These are phyloP conservation scores for Ascochyta clinopodiicola DNA, from an alignment of 2,329 filamentous ascomycete species.

Conservation along the genomic window DNA sequence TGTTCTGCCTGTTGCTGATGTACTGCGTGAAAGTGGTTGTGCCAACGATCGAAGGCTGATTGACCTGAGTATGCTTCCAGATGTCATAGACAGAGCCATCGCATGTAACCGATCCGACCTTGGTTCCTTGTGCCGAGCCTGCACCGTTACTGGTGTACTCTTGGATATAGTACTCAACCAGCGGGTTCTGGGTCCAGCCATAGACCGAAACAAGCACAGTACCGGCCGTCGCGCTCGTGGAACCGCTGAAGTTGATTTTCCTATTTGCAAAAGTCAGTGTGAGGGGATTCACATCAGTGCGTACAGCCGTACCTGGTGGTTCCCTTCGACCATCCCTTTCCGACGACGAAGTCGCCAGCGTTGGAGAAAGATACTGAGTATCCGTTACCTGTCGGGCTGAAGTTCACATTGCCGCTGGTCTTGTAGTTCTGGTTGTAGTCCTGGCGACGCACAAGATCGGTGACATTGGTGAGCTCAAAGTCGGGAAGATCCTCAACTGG, in stretches of 20 bases:
- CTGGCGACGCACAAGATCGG: conserved; percentile 32
- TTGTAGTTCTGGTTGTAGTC: conserved; percentile 47
- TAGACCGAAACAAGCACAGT: conserved; percentile 54
- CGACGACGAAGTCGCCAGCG: conserved; percentile 41
- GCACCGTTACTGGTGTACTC: conserved; percentile 56
- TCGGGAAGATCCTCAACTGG: conserved; percentile 32
- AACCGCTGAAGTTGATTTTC: conserved; percentile 39
- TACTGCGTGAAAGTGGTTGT: conserved; percentile 60
- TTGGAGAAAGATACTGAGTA: conserved; percentile 39
- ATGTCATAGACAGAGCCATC: conserved; percentile 42
- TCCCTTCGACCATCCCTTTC: conserved; percentile 42
- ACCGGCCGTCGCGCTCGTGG: conserved; percentile 29
- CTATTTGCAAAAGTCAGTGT: conserved; percentile 5
- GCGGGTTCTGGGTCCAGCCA: conserved; percentile 60
- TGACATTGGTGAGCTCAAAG: conserved; percentile 31
- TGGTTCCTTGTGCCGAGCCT: conserved; percentile 37
- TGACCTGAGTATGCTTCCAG: conserved; percentile 42
- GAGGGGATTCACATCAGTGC: neutral
- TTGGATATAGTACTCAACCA: conserved; percentile 59
- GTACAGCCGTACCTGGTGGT: conserved; percentile 27
- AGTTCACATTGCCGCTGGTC: conserved; percentile 40
- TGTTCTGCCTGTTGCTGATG: conserved; percentile 46
- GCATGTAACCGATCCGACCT: conserved; percentile 35
- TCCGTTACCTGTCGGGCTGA: conserved; percentile 34
- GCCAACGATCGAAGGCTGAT: conserved; percentile 57